Evolutionary conservation across 495 filamentous ascomycete species (phyloP).

Genomic region (Podospora comata): DNA sequence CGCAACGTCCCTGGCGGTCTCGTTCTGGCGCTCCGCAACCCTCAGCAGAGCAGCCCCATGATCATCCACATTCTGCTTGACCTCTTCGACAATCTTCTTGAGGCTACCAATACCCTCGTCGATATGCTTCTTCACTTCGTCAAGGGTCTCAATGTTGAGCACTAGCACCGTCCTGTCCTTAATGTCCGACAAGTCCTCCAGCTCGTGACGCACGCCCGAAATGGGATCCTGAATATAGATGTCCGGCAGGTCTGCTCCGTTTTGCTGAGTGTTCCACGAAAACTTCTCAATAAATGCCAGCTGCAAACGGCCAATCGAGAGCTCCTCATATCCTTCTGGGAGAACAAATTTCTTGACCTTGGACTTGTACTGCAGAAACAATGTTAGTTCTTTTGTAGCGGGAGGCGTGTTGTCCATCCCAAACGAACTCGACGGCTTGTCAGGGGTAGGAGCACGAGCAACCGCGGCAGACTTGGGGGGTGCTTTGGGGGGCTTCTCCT

Average conservation of each 20-base stretch:
- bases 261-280: conserved; percentile 93
- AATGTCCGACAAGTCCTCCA: conserved; percentile 92
- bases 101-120: conserved; percentile 87
- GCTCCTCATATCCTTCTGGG: conserved; percentile 72
- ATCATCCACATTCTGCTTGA: conserved; percentile 73
- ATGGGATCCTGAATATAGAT: conserved; percentile 97
- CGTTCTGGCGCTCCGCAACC: conserved; percentile 89
- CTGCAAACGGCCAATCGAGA: conserved; percentile 84
- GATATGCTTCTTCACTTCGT: conserved; percentile 94
- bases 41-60: conserved; percentile 76
- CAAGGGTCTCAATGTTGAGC: conserved; percentile 88
- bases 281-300: conserved; percentile 99
- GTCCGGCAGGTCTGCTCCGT: conserved; percentile 89
- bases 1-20: conserved; percentile 86
- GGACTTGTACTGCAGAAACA: conserved; percentile 96
- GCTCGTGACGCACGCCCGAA: conserved; percentile 89
- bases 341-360: conserved; percentile 96
- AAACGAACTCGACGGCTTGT: conserved; percentile 39
- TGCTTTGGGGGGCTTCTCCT: conserved; percentile 26
- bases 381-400: conserved; percentile 80
- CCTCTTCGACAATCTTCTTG: conserved; percentile 72
- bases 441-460: conserved; percentile 36
- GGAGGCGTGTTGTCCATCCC: conserved; percentile 65
- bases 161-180: conserved; percentile 93
- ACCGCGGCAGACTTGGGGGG: conserved; percentile 13